phyloP scores from a whole-genome alignment of 2,329 filamentous ascomycete genomes.

The Didymella pomorum region DNA sequence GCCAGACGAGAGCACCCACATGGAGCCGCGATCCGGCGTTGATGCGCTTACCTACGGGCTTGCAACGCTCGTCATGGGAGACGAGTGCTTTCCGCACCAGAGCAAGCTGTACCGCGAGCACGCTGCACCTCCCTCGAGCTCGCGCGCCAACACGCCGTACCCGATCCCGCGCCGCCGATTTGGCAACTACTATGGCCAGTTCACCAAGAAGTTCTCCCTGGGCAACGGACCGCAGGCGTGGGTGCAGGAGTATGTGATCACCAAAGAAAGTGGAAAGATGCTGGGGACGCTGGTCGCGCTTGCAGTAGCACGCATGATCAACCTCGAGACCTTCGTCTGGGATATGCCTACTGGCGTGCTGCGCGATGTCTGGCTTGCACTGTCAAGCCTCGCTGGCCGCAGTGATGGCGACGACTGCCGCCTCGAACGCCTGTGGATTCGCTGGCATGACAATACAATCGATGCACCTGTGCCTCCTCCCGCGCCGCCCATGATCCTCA shows the following conservation, averaged over 20 bases:
- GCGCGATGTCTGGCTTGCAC: constrained; percentile 80
- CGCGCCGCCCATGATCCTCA: constrained; percentile 49
- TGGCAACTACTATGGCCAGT: constrained; percentile 79
- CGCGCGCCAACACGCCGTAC: constrained; percentile 38
- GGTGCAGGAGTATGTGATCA: constrained; percentile 83
- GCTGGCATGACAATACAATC: constrained; percentile 79
- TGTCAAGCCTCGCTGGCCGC: constrained; percentile 73
- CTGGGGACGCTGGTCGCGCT: constrained; percentile 82
- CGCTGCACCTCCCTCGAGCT: constrained; percentile 17
- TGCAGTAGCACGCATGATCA: constrained; percentile 81
- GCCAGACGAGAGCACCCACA: constrained; percentile 73
- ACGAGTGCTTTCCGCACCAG: constrained; percentile 66
- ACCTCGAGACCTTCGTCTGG: constrained; percentile 84
- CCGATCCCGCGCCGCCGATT: constrained; percentile 57
- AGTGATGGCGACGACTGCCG: constrained; percentile 68
- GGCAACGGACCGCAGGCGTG: constrained; percentile 82
- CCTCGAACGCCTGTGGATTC: constrained; percentile 77
- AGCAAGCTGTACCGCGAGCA: constrained; percentile 40
- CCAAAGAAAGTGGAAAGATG: constrained; percentile 87
- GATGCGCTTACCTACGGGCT: constrained; percentile 85
- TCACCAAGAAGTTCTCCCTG: constrained; percentile 81
- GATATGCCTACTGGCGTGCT: constrained; percentile 88
- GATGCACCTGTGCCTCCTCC: constrained; percentile 50
- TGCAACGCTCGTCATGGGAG: constrained; percentile 78
- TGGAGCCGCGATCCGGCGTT: constrained; percentile 74